Base-by-base conservation (phyloP, 208 protist genomes). In the Acanthamoeba royreba region DNA sequence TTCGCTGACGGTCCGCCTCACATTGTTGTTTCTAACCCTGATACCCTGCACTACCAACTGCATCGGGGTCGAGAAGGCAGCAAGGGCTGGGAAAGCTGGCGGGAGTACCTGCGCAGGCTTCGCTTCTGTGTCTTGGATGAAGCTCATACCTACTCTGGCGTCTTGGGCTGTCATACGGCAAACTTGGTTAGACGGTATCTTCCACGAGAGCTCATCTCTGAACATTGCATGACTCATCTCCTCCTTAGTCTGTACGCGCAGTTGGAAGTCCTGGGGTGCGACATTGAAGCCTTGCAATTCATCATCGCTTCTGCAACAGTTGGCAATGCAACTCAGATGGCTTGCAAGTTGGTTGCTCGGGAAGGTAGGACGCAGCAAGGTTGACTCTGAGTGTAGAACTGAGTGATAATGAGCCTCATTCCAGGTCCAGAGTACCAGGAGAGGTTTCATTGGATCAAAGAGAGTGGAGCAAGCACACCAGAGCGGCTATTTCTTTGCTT, bases 111-210 rank as follows among this genome's bases (percentile, higher is more conserved):
- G 40, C 42, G 40, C 17, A 31, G 72, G 1, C 72, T 83, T 28
- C 72, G 72, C 17, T 83, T 83, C 47, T 83, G 72, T 40, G 72
- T 83, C 25, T n/a, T 83, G 31, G 72, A 83, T 42, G 72, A 83
- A 45, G 72, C 72, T 28, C 72, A 83, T 28, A 83, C 72, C 42
- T 83, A 83, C 42, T 83, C 72, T 13, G 72, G 72, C 1, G 72
- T 83, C 4, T 28, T 83, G 25, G 72, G 72, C 4, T 83, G 72
- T 28, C 72, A 83, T 42, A 49, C 42, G 8, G 35, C 72, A 31
- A 83, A 83, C n/a, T 40, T 83, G 25, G 47, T 83, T 11, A 31
- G 72, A 52, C 35, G 72, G 72, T 45, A 52, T 40, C 17, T 53
- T 1, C 25, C 52, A 28, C 25, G 19, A n/a, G 17, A 17, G 52